These are phyloP conservation scores for Sordariomycetes sp. DNA, from an alignment of 2,329 filamentous ascomycete species.

Conservation along the genomic window DNA sequence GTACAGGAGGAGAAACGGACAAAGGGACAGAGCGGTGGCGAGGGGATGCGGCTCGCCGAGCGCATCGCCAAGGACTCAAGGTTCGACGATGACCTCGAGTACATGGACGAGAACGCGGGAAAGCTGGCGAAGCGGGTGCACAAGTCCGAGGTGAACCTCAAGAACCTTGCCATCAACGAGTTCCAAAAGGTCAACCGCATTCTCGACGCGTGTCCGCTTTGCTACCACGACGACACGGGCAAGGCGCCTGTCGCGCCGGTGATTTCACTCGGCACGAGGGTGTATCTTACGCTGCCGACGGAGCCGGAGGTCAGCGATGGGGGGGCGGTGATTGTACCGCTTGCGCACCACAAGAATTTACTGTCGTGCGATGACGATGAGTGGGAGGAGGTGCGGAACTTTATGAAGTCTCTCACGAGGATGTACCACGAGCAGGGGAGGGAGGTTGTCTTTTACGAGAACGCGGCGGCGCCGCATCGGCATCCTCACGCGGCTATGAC, in stretches of 20 bases:
- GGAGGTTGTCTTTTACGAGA: constrained; percentile 95
- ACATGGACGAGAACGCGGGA: constrained; percentile 91
- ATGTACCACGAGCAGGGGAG: constrained; percentile 91
- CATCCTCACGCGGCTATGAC: constrained; percentile 77
- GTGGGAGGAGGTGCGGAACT: constrained; percentile 98
- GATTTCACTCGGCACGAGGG: constrained; percentile 72
- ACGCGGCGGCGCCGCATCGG: constrained; percentile 69
- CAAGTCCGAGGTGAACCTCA: constrained; percentile 76
- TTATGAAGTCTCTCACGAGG: constrained; percentile 91
- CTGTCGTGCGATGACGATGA: constrained; percentile 98
- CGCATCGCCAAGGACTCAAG: constrained; percentile 87
- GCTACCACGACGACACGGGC: constrained; percentile 73
- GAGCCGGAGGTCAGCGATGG: constrained; percentile 77
- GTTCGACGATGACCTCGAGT: constrained; percentile 86
- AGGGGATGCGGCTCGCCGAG: constrained; percentile 73
- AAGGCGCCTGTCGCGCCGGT: constrained; percentile 71
- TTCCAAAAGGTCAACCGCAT: constrained; percentile 83
- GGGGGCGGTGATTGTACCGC: constrained; percentile 77
- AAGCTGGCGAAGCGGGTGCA: constrained; percentile 81
- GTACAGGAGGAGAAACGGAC: constrained; percentile 85
- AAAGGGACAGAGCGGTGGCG: constrained; percentile 61
- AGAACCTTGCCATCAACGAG: constrained; percentile 74
- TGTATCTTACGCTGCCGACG: constrained; percentile 78
- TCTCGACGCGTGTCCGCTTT: constrained; percentile 79
- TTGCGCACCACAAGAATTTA: constrained; percentile 76